A percentile compares a stretch with the other conserved stretches of the same genome.
These are phyloP conservation scores for Trichosporon faecale DNA, from an alignment of 1,284 basidiomycete species.

Conservation along the genomic window DNA sequence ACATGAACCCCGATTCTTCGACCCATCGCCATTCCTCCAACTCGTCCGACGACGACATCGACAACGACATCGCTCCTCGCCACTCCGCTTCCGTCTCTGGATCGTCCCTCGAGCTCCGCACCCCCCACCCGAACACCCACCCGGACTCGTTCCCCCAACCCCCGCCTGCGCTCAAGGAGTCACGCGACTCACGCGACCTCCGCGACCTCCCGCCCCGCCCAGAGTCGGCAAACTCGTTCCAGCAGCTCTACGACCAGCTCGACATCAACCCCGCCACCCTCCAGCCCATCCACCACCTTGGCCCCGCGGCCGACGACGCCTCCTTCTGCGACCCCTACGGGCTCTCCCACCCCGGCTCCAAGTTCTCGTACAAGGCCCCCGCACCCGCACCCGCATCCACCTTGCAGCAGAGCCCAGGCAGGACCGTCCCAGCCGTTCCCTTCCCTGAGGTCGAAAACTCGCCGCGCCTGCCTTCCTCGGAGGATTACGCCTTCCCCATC, in stretches of 20 bases:
- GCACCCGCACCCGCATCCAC: background rate
- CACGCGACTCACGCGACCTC: constrained; percentile 9
- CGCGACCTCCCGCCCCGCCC: background rate
- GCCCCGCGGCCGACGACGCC: constrained; percentile 10
- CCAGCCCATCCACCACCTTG: constrained; percentile 14
- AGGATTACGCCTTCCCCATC: constrained; percentile 1
- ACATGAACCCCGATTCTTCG: background rate
- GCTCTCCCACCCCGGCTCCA: background rate
- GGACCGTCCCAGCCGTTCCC: background rate
- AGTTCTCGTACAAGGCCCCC: background rate
- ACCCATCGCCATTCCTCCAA: background rate
- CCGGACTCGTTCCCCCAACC: constrained; percentile 36
- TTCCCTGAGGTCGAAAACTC: constrained; percentile 3
- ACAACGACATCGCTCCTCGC: background rate
- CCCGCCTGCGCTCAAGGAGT: background rate
- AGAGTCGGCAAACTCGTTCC: constrained; percentile 30
- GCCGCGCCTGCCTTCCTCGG: background rate
- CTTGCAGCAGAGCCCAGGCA: background rate
- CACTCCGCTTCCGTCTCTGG: constrained; percentile 12
- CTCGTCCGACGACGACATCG: background rate
- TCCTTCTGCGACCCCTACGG: constrained; percentile 9
- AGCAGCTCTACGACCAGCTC: constrained; percentile 47
- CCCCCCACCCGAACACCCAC: constrained; percentile 15
- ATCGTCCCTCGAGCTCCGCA: constrained; percentile 14
- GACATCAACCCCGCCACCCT: constrained; percentile 29